These are phyloP conservation scores for Pugionium cornutum DNA, from an alignment of 345 rosid genomes.

Conservation along the genomic window DNA sequence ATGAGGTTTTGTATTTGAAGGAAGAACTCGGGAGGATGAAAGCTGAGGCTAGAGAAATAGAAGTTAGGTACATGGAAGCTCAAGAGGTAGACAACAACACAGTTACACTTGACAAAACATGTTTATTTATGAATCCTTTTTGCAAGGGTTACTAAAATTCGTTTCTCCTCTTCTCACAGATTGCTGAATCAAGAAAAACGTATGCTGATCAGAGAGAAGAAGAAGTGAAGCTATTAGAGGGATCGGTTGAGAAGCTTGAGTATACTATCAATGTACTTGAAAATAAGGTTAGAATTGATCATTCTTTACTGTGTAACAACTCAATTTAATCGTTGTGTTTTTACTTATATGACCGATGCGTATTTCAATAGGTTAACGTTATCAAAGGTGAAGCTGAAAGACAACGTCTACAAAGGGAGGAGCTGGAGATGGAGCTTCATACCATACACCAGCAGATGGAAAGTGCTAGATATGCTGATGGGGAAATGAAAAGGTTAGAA, in stretches of 20 bases:
- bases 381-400: constrained; percentile 92
- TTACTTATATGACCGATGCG: constrained; percentile 33
- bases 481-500: constrained; percentile 67
- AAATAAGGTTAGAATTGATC: constrained; percentile 60
- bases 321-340: constrained; percentile 3
- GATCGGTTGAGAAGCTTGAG: constrained; percentile 90
- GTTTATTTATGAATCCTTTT: constrained; percentile 6
- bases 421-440: constrained; percentile 81
- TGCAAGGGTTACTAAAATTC: constrained; percentile 16
- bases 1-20: constrained; percentile 58
- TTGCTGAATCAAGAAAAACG: constrained; percentile 67
- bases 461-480: constrained; percentile 59
- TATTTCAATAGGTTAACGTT: constrained; percentile 67
- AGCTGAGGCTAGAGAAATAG: constrained; percentile 58
- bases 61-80: constrained; percentile 68
- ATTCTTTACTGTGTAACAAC: constrained; percentile 15
- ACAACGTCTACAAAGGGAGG: constrained; percentile 85
- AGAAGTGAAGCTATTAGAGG: constrained; percentile 83
- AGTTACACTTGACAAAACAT: constrained; percentile 12
- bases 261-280: constrained; percentile 76
- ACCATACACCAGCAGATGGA: constrained; percentile 69
- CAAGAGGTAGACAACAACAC: constrained; percentile 54
- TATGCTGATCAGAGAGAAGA: constrained; percentile 81
- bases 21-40: constrained; percentile 56
- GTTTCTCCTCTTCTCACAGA: constrained; percentile 45